Percentiles rank a stretch among this genome's conserved stretches.
Evolutionary conservation across 2,329 filamentous ascomycete species (phyloP).

Genomic region (Nemania bipapillata): DNA sequence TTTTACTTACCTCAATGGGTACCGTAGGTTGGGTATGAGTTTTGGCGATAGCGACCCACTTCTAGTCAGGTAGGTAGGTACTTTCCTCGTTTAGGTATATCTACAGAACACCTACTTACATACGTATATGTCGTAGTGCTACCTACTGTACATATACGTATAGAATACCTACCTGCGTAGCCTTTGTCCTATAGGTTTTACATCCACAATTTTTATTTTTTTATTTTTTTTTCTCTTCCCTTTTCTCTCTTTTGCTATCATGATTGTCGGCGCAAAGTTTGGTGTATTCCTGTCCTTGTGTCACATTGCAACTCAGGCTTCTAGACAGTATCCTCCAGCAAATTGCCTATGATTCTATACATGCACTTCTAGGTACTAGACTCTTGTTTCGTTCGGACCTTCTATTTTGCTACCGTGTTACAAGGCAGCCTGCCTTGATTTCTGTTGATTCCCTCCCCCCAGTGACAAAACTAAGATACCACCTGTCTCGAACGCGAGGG

Average conservation of each 20-base stretch:
- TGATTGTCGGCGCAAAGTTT: background rate
- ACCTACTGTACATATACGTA: conserved; percentile 4
- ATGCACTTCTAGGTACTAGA: background rate
- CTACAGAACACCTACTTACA: too few relatives aligned
- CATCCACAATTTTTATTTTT: conserved; percentile 32
- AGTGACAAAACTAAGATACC: too few relatives aligned
- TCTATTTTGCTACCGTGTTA: conserved; percentile 19
- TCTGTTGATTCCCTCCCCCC: too few relatives aligned
- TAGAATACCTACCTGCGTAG: too few relatives aligned
- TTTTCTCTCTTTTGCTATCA: background rate
- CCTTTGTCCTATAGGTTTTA: conserved; percentile 6
- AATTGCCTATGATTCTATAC: background rate
- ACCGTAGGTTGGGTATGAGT: too few relatives aligned
- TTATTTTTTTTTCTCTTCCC: background rate
- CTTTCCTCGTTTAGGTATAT: background rate
- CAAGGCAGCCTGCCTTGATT: too few relatives aligned
- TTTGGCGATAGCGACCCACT: too few relatives aligned
- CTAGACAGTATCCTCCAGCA: background rate
- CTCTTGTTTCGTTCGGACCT: background rate
- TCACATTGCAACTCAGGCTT: background rate
- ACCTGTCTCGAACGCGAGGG: conserved; percentile 6
- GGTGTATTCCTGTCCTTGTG: background rate
- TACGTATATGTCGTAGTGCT: conserved; percentile 27
- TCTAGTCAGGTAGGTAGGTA: background rate
- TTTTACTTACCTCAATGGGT: too few relatives aligned